Evolutionary conservation across 805 yeast genomes (phyloP).

Genomic region (Scheffersomyces ergatensis): DNA sequence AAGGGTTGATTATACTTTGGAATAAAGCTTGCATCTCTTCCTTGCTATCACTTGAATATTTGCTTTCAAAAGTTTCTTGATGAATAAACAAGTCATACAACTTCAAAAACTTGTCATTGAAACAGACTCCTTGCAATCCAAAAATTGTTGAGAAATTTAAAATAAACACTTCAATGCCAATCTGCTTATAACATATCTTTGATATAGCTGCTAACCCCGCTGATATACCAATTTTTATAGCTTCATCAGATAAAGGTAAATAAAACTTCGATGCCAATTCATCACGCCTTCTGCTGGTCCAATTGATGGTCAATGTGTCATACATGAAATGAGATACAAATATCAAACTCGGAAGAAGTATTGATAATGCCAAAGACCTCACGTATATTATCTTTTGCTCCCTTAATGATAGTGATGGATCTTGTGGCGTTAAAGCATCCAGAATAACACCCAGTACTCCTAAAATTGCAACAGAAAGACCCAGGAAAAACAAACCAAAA

Average conservation of each 20-base stretch:
- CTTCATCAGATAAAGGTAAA: not conserved
- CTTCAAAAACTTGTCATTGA: constrained; percentile 9
- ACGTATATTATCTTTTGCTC: not conserved
- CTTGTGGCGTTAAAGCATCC: not conserved
- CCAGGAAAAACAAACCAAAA: too few relatives aligned
- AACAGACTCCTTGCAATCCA: not conserved
- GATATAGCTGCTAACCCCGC: not conserved
- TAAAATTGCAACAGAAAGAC: too few relatives aligned
- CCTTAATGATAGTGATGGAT: not conserved
- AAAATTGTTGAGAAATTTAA: not conserved
- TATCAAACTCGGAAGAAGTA: not conserved
- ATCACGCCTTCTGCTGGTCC: not conserved
- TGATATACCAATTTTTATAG: not conserved
- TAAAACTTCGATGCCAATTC: not conserved
- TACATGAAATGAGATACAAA: not conserved
- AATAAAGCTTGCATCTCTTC: constrained; percentile 8
- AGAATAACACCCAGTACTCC: too few relatives aligned
- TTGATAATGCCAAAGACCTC: not conserved
- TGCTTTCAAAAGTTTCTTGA: constrained; percentile 10
- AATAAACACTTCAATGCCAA: not conserved
- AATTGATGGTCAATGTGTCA: not conserved
- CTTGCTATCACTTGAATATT: constrained; percentile 6
- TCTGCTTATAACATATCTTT: not conserved
- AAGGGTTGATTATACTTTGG: constrained; percentile 4
- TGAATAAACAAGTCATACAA: constrained; percentile 15